These are phyloP conservation scores for Sclerotinia subarctica DNA, from an alignment of 2,329 filamentous ascomycete species.

Conservation along the genomic window DNA sequence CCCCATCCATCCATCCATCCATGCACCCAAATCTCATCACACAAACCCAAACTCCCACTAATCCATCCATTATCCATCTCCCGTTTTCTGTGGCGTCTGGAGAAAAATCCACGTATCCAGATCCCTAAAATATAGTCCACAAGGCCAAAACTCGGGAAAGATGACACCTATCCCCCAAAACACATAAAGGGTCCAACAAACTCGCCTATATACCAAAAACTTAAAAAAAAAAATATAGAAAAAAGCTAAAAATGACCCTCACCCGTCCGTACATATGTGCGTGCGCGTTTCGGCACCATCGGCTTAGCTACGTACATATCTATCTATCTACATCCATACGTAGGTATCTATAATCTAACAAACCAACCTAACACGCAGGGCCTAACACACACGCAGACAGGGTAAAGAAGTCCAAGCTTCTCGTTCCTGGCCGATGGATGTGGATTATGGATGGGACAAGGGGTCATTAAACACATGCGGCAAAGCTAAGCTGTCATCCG, in stretches of 20 bases:
- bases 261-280: background rate
- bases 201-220: no score
- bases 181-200: background rate
- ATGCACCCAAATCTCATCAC: background rate
- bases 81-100: background rate
- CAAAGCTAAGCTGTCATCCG: background rate
- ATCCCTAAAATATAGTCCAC: background rate
- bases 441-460: background rate
- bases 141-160: background rate
- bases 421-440: constrained; percentile 2
- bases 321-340: no score
- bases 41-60: background rate
- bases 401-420: background rate
- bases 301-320: background rate
- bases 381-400: no score
- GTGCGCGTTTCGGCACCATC: background rate
- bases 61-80: background rate
- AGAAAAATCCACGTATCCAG: background rate
- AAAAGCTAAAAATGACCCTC: background rate
- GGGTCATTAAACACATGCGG: background rate
- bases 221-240: background rate
- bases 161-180: background rate
- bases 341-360: background rate
- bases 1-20: background rate
- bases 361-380: no score